Conservation (phyloP, 768 basidiomycete species). For the Boletellus emodensis region DNA sequence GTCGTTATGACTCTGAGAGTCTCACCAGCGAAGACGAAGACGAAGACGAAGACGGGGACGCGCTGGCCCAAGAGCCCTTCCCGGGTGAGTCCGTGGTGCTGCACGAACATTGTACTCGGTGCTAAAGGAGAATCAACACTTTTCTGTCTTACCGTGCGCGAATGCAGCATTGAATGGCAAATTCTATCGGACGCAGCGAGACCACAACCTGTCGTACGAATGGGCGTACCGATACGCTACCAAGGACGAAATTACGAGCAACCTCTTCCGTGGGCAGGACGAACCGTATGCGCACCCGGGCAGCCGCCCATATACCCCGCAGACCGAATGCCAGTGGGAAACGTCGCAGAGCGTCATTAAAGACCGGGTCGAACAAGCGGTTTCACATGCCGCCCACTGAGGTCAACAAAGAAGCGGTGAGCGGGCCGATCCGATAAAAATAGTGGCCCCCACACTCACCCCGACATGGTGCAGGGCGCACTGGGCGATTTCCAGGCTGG, state of each 20-base stretch:
- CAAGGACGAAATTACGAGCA: conserved; percentile 26
- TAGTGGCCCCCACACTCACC: background rate
- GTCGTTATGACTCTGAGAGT: conserved; percentile 2
- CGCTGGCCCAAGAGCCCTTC: conserved; percentile 17
- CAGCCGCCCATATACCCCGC: background rate
- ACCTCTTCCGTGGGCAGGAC: conserved; percentile 21
- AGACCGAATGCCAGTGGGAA: conserved; percentile 2
- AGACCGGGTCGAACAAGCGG: conserved; percentile 1
- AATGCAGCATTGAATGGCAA: conserved; percentile 17
- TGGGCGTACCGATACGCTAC: conserved; percentile 34
- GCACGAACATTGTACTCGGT: background rate
- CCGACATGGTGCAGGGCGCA: background rate
- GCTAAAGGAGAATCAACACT: conserved; percentile 3
- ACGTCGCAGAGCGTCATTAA: conserved; percentile 7
- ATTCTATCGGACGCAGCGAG: conserved; percentile 14
- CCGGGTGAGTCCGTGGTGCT: conserved; percentile 19
- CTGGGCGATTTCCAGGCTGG: background rate
- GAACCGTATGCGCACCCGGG: conserved; percentile 5
- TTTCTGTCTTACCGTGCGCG: background rate
- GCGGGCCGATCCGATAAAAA: background rate
- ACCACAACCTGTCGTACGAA: conserved; percentile 1
- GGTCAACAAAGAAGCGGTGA: background rate
- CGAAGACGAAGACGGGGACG: conserved; percentile 16
- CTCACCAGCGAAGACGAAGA: conserved; percentile 15
- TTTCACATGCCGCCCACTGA: background rate